phyloP scores from a whole-genome alignment of 371 early-diverging fungal species.

The Chytridiales sp. region DNA sequence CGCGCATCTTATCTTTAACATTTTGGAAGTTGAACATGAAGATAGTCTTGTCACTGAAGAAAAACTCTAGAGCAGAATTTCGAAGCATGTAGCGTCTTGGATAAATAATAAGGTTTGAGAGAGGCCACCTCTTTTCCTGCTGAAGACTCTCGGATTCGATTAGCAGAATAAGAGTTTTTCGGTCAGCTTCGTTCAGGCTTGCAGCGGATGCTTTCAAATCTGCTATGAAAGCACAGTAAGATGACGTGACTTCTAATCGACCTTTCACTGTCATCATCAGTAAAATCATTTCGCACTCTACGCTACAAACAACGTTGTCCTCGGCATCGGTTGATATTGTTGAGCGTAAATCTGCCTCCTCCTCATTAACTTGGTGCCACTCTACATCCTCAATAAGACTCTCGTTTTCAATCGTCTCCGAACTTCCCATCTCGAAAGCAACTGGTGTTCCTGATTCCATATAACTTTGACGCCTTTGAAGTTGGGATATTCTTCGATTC shows the following conservation, averaged over 20 bases:
- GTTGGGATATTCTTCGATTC: constrained; percentile 24
- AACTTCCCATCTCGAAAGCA: constrained; percentile 20
- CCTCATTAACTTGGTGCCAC: constrained; percentile 40
- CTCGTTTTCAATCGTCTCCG: constrained; percentile 8
- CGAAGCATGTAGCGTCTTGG: constrained; percentile 62
- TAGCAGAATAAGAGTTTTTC: constrained; percentile 29
- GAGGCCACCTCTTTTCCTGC: constrained; percentile 55
- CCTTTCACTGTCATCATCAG: constrained; percentile 56
- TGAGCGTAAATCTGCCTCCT: constrained; percentile 27
- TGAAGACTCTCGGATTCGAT: constrained; percentile 40
- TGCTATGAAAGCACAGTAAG: constrained; percentile 44
- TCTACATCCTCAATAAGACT: constrained; percentile 30
- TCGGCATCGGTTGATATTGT: constrained; percentile 9
- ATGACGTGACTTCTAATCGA: constrained; percentile 45
- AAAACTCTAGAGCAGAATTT: constrained; percentile 63
- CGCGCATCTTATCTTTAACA: constrained; percentile 44
- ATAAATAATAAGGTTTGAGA: constrained; percentile 56
- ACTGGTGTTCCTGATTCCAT: constrained; percentile 19
- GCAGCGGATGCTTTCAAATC: constrained; percentile 44
- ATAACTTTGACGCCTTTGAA: constrained; percentile 25
- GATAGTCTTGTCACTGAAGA: constrained; percentile 60
- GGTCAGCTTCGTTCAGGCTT: constrained; percentile 32
- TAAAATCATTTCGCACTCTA: constrained; percentile 55
- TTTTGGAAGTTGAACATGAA: constrained; percentile 57
- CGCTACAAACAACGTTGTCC: constrained; percentile 34